Percentiles rank a stretch among this genome's conserved stretches.
Evolutionary conservation across 495 filamentous ascomycete genomes (phyloP).

Genomic region (Sabuloglossum arenarium): DNA sequence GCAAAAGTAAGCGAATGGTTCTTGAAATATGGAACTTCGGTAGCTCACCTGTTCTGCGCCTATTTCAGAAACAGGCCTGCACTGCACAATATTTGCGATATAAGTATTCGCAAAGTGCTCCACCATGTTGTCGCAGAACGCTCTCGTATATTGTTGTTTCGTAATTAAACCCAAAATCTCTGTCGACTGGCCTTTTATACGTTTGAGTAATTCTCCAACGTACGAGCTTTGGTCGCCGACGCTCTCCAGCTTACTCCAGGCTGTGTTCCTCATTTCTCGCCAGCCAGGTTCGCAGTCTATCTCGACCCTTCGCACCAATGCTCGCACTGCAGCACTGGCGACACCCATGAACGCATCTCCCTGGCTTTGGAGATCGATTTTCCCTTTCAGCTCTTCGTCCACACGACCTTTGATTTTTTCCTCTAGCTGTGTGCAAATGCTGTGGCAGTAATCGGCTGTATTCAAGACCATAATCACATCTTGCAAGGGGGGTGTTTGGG

Average conservation of each 20-base stretch:
- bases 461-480: constrained; percentile 76
- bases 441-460: constrained; percentile 94
- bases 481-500: constrained; percentile 38
- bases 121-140: constrained; percentile 86
- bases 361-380: constrained; percentile 76
- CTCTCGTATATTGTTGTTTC: constrained; percentile 84
- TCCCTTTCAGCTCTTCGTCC: constrained; percentile 50
- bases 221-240: constrained; percentile 95
- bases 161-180: constrained; percentile 62
- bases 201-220: constrained; percentile 55
- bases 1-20: not conserved
- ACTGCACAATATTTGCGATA: constrained; percentile 66
- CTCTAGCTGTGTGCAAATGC: constrained; percentile 75
- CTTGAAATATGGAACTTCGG: not conserved
- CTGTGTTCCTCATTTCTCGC: constrained; percentile 93
- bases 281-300: constrained; percentile 63
- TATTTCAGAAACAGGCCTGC: constrained; percentile 73
- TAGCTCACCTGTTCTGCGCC: constrained; percentile 70
- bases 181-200: constrained; percentile 42
- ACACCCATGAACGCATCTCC: constrained; percentile 91
- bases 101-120: constrained; percentile 65
- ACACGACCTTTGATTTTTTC: constrained; percentile 84
- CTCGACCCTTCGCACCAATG: constrained; percentile 68
- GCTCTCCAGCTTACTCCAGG: constrained; percentile 85
- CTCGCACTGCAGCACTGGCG: constrained; percentile 66